Evolutionary conservation across 495 filamentous ascomycete genomes (phyloP).

Genomic region (Baudoinia panamericana): DNA sequence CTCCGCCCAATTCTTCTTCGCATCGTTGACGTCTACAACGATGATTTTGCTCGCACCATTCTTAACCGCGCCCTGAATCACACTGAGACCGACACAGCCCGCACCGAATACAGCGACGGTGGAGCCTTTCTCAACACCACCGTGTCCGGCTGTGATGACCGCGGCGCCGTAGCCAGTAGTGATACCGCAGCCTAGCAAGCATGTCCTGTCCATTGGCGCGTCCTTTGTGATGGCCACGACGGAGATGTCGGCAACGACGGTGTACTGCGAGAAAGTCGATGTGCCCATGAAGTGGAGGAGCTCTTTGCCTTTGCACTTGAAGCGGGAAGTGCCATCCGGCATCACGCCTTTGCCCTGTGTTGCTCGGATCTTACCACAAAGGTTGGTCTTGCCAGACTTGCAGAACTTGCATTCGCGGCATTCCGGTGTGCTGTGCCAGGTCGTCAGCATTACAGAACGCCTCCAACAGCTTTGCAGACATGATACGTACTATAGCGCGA

Average conservation of each 20-base stretch:
- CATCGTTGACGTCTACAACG: constrained; percentile 85
- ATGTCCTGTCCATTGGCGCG: constrained; percentile 92
- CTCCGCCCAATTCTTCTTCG: constrained; percentile 78
- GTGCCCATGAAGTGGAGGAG: constrained; percentile 99
- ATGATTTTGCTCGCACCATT: constrained; percentile 83
- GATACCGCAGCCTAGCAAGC: constrained; percentile 92
- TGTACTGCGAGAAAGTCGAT: constrained; percentile 97
- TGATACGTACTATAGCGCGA: constrained; percentile 79
- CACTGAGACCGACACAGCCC: constrained; percentile 86
- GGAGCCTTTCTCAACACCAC: constrained; percentile 61
- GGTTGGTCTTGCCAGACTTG: constrained; percentile 97
- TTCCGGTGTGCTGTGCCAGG: constrained; percentile 67
- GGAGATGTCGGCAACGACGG: constrained; percentile 95
- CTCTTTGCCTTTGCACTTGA: constrained; percentile 84
- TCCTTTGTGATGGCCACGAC: constrained; percentile 84
- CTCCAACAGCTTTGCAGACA: neutral
- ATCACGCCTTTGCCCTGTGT: constrained; percentile 94
- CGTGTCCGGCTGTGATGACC: constrained; percentile 67
- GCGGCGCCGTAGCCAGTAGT: constrained; percentile 97
- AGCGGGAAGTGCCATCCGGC: constrained; percentile 93
- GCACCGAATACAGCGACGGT: constrained; percentile 92
- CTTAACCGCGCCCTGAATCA: constrained; percentile 88
- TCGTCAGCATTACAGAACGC: neutral
- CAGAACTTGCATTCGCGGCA: constrained; percentile 98
- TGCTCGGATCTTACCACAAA: constrained; percentile 96